Evolutionary conservation across 441 rosid genomes (phyloP).

Genomic region (Erysimum cheiri): DNA sequence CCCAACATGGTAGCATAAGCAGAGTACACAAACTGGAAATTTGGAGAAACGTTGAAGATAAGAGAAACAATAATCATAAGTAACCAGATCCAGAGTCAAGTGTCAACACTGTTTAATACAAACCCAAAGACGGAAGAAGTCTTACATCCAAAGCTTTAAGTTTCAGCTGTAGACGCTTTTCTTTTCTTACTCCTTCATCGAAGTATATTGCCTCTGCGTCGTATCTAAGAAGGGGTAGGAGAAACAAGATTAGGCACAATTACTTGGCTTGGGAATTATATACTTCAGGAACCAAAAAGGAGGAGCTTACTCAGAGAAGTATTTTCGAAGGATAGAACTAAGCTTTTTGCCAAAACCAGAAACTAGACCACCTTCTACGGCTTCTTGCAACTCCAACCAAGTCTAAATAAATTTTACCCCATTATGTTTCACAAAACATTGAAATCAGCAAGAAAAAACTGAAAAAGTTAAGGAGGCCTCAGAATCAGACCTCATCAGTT

Average conservation of each 20-base stretch:
- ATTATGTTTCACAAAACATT: slow-evolving; percentile 29
- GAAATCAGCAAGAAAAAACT: slow-evolving; percentile 12
- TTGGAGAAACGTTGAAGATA: slow-evolving; percentile 16
- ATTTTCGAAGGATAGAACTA: slow-evolving; percentile 61
- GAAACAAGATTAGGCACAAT: slow-evolving; percentile 19
- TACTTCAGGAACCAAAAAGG: slow-evolving; percentile 1
- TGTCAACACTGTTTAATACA: background rate
- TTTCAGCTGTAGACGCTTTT: slow-evolving; percentile 59
- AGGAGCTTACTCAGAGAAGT: slow-evolving; percentile 71
- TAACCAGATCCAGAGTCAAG: slow-evolving; percentile 28
- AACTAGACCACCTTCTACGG: slow-evolving; percentile 64
- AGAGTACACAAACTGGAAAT: slow-evolving; percentile 62
- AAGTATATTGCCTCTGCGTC: slow-evolving; percentile 74
- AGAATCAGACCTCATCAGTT: slow-evolving; percentile 56
- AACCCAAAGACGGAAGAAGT: slow-evolving; percentile 13
- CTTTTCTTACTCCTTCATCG: slow-evolving; percentile 77
- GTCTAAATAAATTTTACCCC: slow-evolving; percentile 47
- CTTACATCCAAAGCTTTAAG: slow-evolving; percentile 75
- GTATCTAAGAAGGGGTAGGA: slow-evolving; percentile 52
- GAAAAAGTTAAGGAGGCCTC: slow-evolving; percentile 11
- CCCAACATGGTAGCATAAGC: slow-evolving; percentile 63
- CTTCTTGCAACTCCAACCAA: slow-evolving; percentile 71
- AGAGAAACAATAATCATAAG: slow-evolving; percentile 23
- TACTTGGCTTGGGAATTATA: background rate
- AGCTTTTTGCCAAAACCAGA: slow-evolving; percentile 77